phyloP scores from a whole-genome alignment of 345 rosid genomes.

The Melaleuca alternifolia region DNA sequence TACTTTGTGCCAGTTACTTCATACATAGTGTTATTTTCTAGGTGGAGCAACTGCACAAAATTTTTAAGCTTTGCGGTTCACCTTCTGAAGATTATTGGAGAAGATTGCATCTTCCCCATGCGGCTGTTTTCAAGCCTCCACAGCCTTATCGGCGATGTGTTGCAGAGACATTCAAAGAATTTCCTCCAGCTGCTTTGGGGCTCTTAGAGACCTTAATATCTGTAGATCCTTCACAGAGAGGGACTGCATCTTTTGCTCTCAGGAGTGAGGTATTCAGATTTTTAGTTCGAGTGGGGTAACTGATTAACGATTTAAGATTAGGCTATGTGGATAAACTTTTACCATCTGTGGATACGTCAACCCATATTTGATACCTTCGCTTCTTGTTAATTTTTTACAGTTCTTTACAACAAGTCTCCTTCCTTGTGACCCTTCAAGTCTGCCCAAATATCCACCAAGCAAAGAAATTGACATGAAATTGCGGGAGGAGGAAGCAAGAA shows the following conservation, averaged over 20 bases:
- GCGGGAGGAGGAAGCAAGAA: constrained; percentile 72
- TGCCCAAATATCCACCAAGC: constrained; percentile 95
- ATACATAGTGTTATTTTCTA: constrained; percentile 1
- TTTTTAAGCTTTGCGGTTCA: constrained; percentile 91
- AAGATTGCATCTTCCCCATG: constrained; percentile 49
- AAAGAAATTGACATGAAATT: constrained; percentile 90
- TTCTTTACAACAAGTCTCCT: constrained; percentile 62
- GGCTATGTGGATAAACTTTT: not conserved
- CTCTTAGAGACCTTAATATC: constrained; percentile 78
- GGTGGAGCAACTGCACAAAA: constrained; percentile 97
- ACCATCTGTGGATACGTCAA: not conserved
- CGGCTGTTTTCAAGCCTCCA: constrained; percentile 65
- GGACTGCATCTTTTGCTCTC: constrained; percentile 70
- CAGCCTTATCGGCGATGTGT: constrained; percentile 67
- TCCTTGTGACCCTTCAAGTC: constrained; percentile 83
- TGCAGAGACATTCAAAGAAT: constrained; percentile 51
- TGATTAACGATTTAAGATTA: not conserved
- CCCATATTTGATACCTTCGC: not conserved
- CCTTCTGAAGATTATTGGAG: constrained; percentile 82
- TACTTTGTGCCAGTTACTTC: not conserved
- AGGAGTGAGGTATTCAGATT: constrained; percentile 56
- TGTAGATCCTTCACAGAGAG: constrained; percentile 68
- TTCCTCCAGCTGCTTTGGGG: constrained; percentile 46
- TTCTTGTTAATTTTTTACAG: constrained; percentile 18
- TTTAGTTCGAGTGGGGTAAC: not conserved